phyloP scores from a whole-genome alignment of 441 rosid species.

The Flueggea neowawraea region DNA sequence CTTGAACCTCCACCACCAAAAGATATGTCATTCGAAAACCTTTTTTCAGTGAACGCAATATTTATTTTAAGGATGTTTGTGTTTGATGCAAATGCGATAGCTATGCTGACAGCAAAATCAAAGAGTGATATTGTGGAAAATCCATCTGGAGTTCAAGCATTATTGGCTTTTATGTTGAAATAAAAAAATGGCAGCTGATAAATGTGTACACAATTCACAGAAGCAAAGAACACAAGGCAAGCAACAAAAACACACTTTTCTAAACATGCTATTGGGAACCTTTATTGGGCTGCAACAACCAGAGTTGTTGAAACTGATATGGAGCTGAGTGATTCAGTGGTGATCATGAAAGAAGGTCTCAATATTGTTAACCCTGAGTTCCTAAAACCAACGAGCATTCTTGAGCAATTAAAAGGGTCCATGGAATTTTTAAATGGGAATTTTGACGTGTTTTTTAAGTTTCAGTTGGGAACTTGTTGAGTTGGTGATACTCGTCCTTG shows the following conservation, averaged over 20 bases:
- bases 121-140: conserved; percentile 2
- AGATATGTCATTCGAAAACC: background rate
- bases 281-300: conserved; percentile 7
- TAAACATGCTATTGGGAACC: conserved; percentile 10
- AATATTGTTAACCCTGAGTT: background rate
- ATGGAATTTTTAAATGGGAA: conserved; percentile 4
- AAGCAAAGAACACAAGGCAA: conserved; percentile 5
- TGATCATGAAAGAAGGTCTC: conserved; percentile 1
- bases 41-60: background rate
- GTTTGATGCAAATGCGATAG: background rate
- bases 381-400: conserved; percentile 1
- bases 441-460: conserved; percentile 4
- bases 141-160: conserved; percentile 8
- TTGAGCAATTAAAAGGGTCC: conserved; percentile 2
- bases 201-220: background rate
- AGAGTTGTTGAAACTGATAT: conserved; percentile 1
- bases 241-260: conserved; percentile 2
- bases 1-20: conserved; percentile 1
- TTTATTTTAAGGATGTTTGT: conserved; percentile 10
- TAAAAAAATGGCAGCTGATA: conserved; percentile 7
- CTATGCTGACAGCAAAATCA: background rate
- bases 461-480: conserved; percentile 15
- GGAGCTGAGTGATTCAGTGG: conserved; percentile 4
- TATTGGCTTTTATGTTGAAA: conserved; percentile 14
- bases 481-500: conserved; percentile 2